phyloP scores from a whole-genome alignment of 2,329 filamentous ascomycete species.

The Ophiostoma himal-ulmi region DNA sequence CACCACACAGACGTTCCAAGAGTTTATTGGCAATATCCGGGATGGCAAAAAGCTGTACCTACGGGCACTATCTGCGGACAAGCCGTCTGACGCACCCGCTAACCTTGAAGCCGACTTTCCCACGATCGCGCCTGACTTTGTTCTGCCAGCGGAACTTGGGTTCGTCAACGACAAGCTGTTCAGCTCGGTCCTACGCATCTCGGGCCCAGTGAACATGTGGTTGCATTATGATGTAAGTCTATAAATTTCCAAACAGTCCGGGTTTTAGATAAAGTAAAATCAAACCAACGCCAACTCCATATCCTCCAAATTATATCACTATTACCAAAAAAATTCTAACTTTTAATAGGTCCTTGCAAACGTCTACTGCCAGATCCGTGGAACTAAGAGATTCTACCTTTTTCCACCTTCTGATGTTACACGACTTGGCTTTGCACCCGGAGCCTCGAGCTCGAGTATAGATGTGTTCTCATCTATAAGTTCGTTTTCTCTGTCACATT shows the following conservation, averaged over 20 bases:
- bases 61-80: conserved; percentile 65
- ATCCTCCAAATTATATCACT: neutral
- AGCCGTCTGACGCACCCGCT: conserved; percentile 65
- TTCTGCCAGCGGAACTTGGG: conserved; percentile 55
- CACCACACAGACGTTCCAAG: conserved; percentile 58
- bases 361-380: conserved; percentile 71
- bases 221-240: conserved; percentile 71
- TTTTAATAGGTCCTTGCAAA: conserved; percentile 70
- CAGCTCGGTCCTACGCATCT: conserved; percentile 74
- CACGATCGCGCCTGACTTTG: conserved; percentile 61
- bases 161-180: conserved; percentile 59
- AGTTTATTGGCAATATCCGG: conserved; percentile 58
- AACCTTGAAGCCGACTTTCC: conserved; percentile 67
- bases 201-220: conserved; percentile 79
- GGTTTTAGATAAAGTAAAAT: neutral
- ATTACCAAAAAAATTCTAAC: neutral
- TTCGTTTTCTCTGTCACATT: conserved; percentile 38
- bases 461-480: conserved; percentile 58
- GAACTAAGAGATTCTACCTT: conserved; percentile 66
- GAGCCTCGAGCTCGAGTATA: conserved; percentile 72
- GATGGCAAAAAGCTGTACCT: conserved; percentile 64
- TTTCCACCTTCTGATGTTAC: conserved; percentile 73
- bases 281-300: neutral
- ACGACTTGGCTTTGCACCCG: conserved; percentile 64
- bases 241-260: neutral